Evolutionary conservation across 768 basidiomycete species (phyloP), one percentile per base, ranked within the genome.

Genomic region (Lactifluus hygrophoroides): DNA sequence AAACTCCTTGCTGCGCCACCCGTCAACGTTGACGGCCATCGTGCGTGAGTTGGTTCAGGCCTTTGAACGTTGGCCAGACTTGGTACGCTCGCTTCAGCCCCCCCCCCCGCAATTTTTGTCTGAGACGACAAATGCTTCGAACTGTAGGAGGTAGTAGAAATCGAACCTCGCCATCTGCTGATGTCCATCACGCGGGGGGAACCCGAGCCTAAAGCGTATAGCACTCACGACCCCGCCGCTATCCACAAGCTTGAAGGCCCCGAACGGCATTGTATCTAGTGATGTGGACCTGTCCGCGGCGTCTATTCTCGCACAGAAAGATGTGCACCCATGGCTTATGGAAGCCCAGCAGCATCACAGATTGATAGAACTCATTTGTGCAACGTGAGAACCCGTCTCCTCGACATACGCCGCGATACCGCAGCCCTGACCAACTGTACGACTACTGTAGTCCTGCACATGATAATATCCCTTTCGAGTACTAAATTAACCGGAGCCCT

Each of bases 21-120:
- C 21, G 25, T 23, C 32, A 5, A 21, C n/a, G 34, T 30, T n/a
- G n/a, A n/a, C n/a, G 28, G 54, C 49, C 27, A 45, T 60, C n/a
- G n/a, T n/a, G n/a, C n/a, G n/a, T n/a, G n/a, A n/a, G n/a, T n/a
- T n/a, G n/a, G n/a, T n/a, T n/a, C n/a, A n/a, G n/a, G n/a, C n/a
- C n/a, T n/a, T n/a, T n/a, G 43, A 51, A 10, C 34, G 49, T 40
- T 60, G 59, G 59, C 40, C 48, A 56, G 45, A 53, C 49, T 10
- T 60, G 59, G 59, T 60, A 51, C 19, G 42, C 19, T 23, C 11
- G 2, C 13, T 9, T 21, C 21, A 14, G 5, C 17, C 38, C 8
- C 6, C 19, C 3, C 4, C 16, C n/a, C 37, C 34, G 1, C 17
- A 3, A 19, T 13, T n/a, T 44, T 28, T 42, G 10, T 35, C 19